A percentile compares a stretch with the other conserved stretches of the same genome.
Evolutionary conservation across 805 yeast species (phyloP).

Genomic region (Naumovozyma baii): DNA sequence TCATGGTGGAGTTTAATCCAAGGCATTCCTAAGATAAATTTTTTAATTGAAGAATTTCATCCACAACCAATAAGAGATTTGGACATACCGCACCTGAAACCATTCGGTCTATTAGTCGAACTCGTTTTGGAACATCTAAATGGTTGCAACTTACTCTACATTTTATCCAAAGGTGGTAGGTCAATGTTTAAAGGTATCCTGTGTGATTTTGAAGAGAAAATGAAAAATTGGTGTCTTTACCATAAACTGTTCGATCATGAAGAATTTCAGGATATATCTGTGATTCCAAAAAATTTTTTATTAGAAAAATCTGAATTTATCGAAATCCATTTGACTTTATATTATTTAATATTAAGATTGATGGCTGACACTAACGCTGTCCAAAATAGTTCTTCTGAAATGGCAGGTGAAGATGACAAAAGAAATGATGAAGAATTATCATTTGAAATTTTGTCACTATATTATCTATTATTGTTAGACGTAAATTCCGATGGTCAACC

Average conservation of each 20-base stretch:
- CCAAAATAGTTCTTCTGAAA: neutral
- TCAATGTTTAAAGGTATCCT: neutral
- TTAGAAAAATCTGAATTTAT: constrained; percentile 19
- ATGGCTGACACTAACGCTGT: neutral
- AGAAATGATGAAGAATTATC: constrained; percentile 14
- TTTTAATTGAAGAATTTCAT: constrained; percentile 20
- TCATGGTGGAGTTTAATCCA: constrained; percentile 26
- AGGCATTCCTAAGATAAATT: constrained; percentile 23
- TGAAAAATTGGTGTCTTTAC: constrained; percentile 19
- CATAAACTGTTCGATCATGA: constrained; percentile 21
- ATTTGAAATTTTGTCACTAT: constrained; percentile 23
- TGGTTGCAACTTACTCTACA: constrained; percentile 19
- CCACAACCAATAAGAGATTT: constrained; percentile 14
- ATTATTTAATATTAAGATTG: constrained; percentile 14
- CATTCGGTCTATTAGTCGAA: constrained; percentile 15
- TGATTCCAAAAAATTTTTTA: neutral
- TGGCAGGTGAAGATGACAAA: neutral
- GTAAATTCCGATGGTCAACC: constrained; percentile 14
- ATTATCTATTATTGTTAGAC: constrained; percentile 21
- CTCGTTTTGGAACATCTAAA: constrained; percentile 15
- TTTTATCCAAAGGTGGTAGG: constrained; percentile 6
- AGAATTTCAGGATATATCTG: neutral
- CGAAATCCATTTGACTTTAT: constrained; percentile 24
- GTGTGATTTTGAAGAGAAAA: constrained; percentile 13
- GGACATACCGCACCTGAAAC: constrained; percentile 16